phyloP scores from a whole-genome alignment of 1,284 basidiomycete species.

The Pholiota adiposa region DNA sequence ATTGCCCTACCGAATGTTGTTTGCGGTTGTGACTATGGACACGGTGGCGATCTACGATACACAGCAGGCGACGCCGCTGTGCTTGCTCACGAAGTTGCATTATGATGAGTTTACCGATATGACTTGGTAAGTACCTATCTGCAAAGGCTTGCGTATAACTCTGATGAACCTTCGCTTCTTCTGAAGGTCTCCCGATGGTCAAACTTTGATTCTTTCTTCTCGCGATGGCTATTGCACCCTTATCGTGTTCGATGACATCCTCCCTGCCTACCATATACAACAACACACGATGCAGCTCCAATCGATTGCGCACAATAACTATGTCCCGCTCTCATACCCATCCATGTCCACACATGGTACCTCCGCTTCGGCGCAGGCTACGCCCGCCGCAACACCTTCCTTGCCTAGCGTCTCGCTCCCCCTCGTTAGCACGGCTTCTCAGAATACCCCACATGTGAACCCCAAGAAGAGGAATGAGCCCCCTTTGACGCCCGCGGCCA shows the following conservation, averaged over 20 bases:
- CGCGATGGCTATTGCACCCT: constrained; percentile 98
- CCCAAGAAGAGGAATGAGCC: constrained; percentile 59
- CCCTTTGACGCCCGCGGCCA: constrained; percentile 54
- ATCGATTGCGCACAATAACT: constrained; percentile 84
- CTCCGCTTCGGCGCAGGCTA: constrained; percentile 37
- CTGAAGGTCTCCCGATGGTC: constrained; percentile 92
- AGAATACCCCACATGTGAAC: constrained; percentile 25
- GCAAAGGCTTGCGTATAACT: no score
- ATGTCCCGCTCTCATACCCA: constrained; percentile 58
- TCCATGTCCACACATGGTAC: constrained; percentile 29
- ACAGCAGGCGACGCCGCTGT: constrained; percentile 92
- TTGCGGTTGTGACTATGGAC: constrained; percentile 97
- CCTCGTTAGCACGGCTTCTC: constrained; percentile 18
- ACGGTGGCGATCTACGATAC: constrained; percentile 96
- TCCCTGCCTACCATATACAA: constrained; percentile 85
- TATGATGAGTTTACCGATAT: constrained; percentile 98
- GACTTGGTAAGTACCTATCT: constrained; percentile 71
- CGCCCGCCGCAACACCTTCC: constrained; percentile 42
- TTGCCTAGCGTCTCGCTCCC: constrained; percentile 27
- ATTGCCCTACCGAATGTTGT: constrained; percentile 93
- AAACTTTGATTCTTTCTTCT: constrained; percentile 89
- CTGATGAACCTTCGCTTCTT: background rate
- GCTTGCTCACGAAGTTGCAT: constrained; percentile 93
- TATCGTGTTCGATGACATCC: constrained; percentile 89
- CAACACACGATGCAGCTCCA: constrained; percentile 87